Evolutionary conservation across 225 moss, liverwort and hornwort species (phyloP).

Genomic region (Bryoerythrophyllum caledonicum): DNA sequence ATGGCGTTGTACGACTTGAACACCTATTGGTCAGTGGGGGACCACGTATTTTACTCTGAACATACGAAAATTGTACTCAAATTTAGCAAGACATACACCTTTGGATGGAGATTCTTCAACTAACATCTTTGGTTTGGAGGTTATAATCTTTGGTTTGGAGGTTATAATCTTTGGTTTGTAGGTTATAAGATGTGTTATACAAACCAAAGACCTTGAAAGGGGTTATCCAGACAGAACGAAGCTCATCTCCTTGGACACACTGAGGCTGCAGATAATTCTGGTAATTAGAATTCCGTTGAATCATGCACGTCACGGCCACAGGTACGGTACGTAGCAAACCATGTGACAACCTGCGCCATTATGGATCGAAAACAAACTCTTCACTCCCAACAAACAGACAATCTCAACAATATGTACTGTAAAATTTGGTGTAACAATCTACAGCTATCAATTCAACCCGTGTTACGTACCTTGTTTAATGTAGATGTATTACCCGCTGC

Average conservation of each 20-base stretch:
- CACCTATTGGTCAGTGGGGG: too few species aligned
- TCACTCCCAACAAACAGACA: slow-evolving; percentile 29
- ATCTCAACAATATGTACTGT: slow-evolving; percentile 40
- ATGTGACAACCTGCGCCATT: slow-evolving; percentile 17
- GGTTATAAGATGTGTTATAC: too few species aligned
- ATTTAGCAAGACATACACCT: too few species aligned
- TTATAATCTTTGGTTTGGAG: too few species aligned
- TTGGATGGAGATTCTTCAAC: too few species aligned
- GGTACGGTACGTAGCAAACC: slow-evolving; percentile 16
- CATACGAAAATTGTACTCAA: too few species aligned
- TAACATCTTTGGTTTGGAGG: too few species aligned
- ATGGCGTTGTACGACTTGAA: background rate
- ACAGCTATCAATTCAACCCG: background rate
- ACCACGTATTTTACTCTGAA: too few species aligned
- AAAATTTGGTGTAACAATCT: background rate
- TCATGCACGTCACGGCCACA: background rate
- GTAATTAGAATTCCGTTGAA: background rate
- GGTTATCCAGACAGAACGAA: background rate
- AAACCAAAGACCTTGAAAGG: too few species aligned
- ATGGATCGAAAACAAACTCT: slow-evolving; percentile 24
- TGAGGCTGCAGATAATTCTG: background rate
- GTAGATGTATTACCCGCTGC: background rate
- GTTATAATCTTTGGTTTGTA: too few species aligned
- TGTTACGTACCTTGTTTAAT: too few species aligned
- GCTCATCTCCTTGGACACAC: background rate